Base-by-base conservation (phyloP, 169 alveolate species). In the Babesia microti region DNA sequence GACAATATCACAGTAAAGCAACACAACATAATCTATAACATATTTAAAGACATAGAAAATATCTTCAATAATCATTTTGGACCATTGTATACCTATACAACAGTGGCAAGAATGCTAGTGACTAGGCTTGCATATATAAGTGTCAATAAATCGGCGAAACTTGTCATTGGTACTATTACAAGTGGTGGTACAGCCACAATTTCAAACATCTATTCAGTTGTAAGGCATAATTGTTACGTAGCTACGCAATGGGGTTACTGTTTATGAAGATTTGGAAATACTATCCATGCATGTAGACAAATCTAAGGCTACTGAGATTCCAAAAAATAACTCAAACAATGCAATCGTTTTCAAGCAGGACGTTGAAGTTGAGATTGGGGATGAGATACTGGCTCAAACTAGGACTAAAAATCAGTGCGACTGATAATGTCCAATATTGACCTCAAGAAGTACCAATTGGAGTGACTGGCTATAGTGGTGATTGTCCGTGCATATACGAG, bases 1-100 rank as follows among this genome's bases (percentile, higher is more conserved):
- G 19, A 18, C 30, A 7, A 18, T 14, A 21, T 28, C 44, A 11
- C 21, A 35, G 12, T 23, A 48, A 3, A 2, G 2, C 11, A 1
- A 27, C 94, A 85, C 54, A 80, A 80, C 40, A 74, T 89, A 14
- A 87, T 89, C 2, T 89, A 87, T 56, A 76, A 84, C 48, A 67
- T 87, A 14, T 66, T 82, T 39, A 81, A 79, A 18, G 93, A 85
- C 40, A 22, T 89, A 11, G 86, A 83, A 51, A 41, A 65, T 27
- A 49, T 75, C 6, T 67, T 78, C 12, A 51, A 54, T 15, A 41
- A 41, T 26, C 55, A 54, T 28, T 78, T 67, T 26, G 83, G 78
- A 33, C 58, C 73, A 3, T 40, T 59, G 23, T 41, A 78, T 52
- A 11, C 57, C 29, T 46, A 37, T 52, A 78, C 69, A 45, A 45